Evolutionary conservation across 306 rosid species (phyloP).

Genomic region (Ormosia emarginata): DNA sequence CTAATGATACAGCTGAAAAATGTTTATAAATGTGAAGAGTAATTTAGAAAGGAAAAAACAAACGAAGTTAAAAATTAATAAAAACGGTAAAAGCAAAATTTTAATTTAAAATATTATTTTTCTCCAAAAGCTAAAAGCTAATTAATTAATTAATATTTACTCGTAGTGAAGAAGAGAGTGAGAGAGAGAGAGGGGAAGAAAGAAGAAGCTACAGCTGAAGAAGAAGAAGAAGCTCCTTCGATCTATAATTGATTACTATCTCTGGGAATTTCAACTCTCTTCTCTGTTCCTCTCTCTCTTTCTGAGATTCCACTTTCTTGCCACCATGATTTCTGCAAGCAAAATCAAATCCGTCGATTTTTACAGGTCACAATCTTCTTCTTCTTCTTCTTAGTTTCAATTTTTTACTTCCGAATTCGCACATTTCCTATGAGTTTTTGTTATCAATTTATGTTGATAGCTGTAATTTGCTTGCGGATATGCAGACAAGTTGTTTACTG

Average conservation of each 20-base stretch:
- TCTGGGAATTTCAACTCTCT: slow-evolving; percentile 13
- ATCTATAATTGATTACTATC: slow-evolving; percentile 30
- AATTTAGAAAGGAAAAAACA: too few relatives aligned
- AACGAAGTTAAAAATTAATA: too few relatives aligned
- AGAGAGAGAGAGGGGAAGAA: background rate
- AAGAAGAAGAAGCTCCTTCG: slow-evolving; percentile 24
- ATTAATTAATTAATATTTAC: background rate
- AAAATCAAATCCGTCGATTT: slow-evolving; percentile 95
- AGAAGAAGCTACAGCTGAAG: slow-evolving; percentile 9
- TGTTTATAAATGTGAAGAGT: too few relatives aligned
- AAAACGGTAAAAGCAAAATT: too few relatives aligned
- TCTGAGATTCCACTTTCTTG: background rate
- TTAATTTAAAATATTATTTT: too few relatives aligned
- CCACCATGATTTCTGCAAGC: slow-evolving; percentile 71
- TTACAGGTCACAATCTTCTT: slow-evolving; percentile 63
- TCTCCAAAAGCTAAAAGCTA: too few relatives aligned
- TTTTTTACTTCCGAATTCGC: background rate
- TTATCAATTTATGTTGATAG: background rate
- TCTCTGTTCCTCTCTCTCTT: background rate
- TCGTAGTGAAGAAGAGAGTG: background rate
- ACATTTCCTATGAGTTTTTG: background rate
- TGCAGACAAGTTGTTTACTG: background rate
- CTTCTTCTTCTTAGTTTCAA: background rate
- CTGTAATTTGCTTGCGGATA: background rate
- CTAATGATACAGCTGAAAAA: too few relatives aligned